phyloP scores from a whole-genome alignment of 2,329 filamentous ascomycete species.

The Lecanosticta acicola region DNA sequence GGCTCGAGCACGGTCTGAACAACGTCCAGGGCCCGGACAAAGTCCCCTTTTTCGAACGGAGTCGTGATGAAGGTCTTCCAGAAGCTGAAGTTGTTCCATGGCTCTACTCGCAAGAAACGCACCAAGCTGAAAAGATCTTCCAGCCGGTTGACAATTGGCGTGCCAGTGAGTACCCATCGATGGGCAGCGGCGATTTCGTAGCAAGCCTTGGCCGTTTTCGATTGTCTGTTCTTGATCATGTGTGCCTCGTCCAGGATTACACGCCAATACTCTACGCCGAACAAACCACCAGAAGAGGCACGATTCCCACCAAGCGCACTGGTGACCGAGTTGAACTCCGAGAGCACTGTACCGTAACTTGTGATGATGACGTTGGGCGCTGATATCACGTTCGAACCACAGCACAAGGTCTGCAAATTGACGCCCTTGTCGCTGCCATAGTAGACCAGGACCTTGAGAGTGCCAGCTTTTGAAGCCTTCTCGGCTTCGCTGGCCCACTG shows the following conservation, averaged over 20 bases:
- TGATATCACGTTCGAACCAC: slow-evolving; percentile 62
- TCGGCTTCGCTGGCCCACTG: slow-evolving; percentile 96
- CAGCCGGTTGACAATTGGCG: slow-evolving; percentile 90
- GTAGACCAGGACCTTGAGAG: slow-evolving; percentile 80
- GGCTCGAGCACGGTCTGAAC: slow-evolving; percentile 96
- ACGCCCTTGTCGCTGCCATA: slow-evolving; percentile 80
- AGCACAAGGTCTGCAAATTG: slow-evolving; percentile 75
- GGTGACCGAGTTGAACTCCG: slow-evolving; percentile 74
- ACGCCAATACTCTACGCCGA: slow-evolving; percentile 90
- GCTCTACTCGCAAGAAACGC: slow-evolving; percentile 86
- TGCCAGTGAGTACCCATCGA: slow-evolving; percentile 90
- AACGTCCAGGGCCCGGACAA: slow-evolving; percentile 86
- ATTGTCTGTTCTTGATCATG: slow-evolving; percentile 77
- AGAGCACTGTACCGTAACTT: slow-evolving; percentile 86
- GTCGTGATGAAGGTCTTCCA: slow-evolving; percentile 99
- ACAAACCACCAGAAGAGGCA: slow-evolving; percentile 55
- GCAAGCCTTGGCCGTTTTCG: slow-evolving; percentile 91
- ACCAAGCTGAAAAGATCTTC: slow-evolving; percentile 94
- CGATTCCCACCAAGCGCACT: slow-evolving; percentile 58
- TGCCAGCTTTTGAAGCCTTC: slow-evolving; percentile 79
- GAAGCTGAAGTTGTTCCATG: slow-evolving; percentile 98
- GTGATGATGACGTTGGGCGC: slow-evolving; percentile 91
- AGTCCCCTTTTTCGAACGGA: slow-evolving; percentile 93
- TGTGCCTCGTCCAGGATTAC: slow-evolving; percentile 95
- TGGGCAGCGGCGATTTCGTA: slow-evolving; percentile 82